Evolutionary conservation across 257 asterid genomes (phyloP).

Genomic region (Solanum okadae): DNA sequence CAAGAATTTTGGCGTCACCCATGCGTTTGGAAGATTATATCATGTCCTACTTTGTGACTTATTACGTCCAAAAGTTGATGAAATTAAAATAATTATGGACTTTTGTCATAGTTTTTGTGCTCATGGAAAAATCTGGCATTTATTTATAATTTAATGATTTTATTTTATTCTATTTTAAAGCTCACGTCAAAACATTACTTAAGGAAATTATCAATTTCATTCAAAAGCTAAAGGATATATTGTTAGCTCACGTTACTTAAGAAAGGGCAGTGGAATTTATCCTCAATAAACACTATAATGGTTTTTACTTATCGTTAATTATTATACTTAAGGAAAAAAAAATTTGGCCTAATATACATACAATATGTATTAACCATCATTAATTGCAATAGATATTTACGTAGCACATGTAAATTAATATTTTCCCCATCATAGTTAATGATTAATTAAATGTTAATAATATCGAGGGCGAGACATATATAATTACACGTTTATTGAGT

Average conservation of each 20-base stretch:
- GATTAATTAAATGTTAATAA: not conserved
- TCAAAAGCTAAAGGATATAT: too few species aligned
- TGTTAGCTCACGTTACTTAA: not conserved
- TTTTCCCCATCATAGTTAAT: not conserved
- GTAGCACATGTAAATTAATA: not conserved
- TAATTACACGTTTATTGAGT: not conserved
- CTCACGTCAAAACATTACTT: too few species aligned
- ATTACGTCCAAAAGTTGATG: not conserved
- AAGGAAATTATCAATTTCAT: too few species aligned
- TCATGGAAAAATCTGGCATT: too few species aligned
- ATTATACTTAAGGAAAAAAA: too few species aligned
- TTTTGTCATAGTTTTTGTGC: not conserved
- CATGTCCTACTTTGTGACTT: not conserved
- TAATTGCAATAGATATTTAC: not conserved
- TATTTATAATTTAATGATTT: too few species aligned
- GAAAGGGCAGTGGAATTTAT: too few species aligned
- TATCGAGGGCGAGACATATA: not conserved
- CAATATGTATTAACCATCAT: not conserved
- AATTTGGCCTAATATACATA: not conserved
- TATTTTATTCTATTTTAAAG: too few species aligned
- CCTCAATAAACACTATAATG: not conserved
- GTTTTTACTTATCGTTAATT: not conserved
- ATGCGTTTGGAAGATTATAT: not conserved
- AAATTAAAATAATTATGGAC: not conserved
- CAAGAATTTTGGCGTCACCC: not conserved